Conservation (phyloP, 495 filamentous ascomycete genomes). For the Collariella sp. region DNA sequence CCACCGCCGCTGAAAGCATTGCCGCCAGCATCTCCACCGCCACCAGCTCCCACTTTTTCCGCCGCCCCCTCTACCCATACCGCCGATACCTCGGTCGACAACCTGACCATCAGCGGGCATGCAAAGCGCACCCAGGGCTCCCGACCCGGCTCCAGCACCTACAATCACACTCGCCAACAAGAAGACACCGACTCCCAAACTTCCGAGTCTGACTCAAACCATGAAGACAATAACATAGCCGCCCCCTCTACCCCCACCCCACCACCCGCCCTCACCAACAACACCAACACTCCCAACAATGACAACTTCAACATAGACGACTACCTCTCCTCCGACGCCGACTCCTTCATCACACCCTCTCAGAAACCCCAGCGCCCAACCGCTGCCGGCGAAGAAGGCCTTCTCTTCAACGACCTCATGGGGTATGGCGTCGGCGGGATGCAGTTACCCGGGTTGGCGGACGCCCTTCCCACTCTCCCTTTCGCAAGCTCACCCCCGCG, state of each 20-base stretch:
- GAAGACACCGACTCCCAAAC: neutral
- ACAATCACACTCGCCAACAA: no score
- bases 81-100: slow-evolving; percentile 33
- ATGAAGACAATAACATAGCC: neutral
- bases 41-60: slow-evolving; percentile 32
- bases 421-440: slow-evolving; percentile 29
- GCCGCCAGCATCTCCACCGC: slow-evolving; percentile 29
- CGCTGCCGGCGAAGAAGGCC: slow-evolving; percentile 32
- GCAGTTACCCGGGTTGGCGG: slow-evolving; percentile 32
- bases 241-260: neutral
- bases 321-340: slow-evolving; percentile 31
- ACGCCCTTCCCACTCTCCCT: slow-evolving; percentile 3
- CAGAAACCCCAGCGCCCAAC: slow-evolving; percentile 22
- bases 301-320: slow-evolving; percentile 33
- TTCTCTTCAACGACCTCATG: slow-evolving; percentile 32
- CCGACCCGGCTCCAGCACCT: slow-evolving; percentile 2
- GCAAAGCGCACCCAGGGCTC: slow-evolving; percentile 15
- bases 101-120: slow-evolving; percentile 24
- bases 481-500: neutral
- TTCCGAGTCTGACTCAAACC: neutral
- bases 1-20: slow-evolving; percentile 25
- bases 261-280: neutral
- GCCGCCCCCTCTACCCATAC: slow-evolving; percentile 35
- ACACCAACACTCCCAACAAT: neutral
- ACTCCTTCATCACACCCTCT: slow-evolving; percentile 24